phyloP scores from a whole-genome alignment of 768 basidiomycete genomes.

The Trametes cubensis region DNA sequence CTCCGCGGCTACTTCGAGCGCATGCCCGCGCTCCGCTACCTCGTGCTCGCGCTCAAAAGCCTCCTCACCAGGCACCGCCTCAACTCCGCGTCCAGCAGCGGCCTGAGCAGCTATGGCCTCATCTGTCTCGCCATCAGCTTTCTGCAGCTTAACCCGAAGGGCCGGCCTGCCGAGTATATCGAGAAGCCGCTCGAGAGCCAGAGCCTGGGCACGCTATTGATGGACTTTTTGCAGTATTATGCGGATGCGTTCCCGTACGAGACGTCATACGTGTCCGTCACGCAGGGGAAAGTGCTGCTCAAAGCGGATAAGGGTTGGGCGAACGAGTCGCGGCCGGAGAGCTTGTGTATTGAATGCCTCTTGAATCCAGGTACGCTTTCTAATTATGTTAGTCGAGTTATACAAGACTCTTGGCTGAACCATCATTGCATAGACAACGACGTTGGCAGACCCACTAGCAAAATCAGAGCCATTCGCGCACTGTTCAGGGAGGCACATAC shows the following conservation, averaged over 20 bases:
- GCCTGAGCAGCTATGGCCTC: conserved; percentile 68
- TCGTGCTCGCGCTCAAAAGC: conserved; percentile 65
- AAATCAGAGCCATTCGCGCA: conserved; percentile 36
- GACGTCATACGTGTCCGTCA: conserved; percentile 44
- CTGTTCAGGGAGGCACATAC: conserved; percentile 41
- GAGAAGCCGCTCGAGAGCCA: conserved; percentile 50
- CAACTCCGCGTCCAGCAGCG: conserved; percentile 64
- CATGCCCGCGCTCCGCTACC: conserved; percentile 60
- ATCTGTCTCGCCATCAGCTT: conserved; percentile 68
- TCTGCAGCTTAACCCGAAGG: conserved; percentile 65
- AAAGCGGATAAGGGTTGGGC: conserved; percentile 41
- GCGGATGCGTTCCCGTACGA: conserved; percentile 48
- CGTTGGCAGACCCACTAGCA: conserved; percentile 40
- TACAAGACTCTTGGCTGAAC: background rate
- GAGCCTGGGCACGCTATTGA: conserved; percentile 59
- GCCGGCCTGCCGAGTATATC: conserved; percentile 50
- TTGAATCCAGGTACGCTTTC: conserved; percentile 40
- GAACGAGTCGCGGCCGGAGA: conserved; percentile 30
- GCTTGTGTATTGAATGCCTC: conserved; percentile 47
- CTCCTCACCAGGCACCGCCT: conserved; percentile 59
- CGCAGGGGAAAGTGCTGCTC: conserved; percentile 38
- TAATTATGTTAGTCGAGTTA: background rate
- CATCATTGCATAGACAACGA: conserved; percentile 39
- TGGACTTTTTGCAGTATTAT: conserved; percentile 71
- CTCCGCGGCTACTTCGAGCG: conserved; percentile 54